A percentile compares a stretch with the other conserved stretches of the same genome.
phyloP scores from a whole-genome alignment of 139 green algal species.

The Chlorella ohadii region DNA sequence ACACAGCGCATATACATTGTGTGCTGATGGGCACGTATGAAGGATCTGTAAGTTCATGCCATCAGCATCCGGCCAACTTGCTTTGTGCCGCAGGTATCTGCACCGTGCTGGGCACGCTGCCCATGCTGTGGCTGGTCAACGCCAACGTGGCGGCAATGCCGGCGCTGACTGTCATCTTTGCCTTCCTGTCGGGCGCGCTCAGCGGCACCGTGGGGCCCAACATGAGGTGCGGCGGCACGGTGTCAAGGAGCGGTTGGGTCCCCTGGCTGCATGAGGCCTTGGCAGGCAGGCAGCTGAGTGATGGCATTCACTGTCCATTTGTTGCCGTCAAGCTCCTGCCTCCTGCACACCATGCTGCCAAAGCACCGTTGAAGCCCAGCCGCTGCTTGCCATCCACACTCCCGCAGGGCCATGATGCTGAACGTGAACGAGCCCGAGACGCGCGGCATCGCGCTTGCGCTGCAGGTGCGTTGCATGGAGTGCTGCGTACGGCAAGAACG shows the following conservation, averaged over 20 bases:
- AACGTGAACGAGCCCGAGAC: slow-evolving; percentile 88
- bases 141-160: slow-evolving; percentile 34
- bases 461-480: too few species aligned
- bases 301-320: too few species aligned
- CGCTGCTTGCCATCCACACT: too few species aligned
- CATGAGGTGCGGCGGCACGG: slow-evolving; percentile 48
- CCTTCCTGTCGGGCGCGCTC: slow-evolving; percentile 30
- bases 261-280: too few species aligned
- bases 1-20: too few species aligned
- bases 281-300: too few species aligned
- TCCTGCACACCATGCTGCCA: not conserved
- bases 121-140: slow-evolving; percentile 78
- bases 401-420: slow-evolving; percentile 71
- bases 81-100: slow-evolving; percentile 33
- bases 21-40: too few species aligned
- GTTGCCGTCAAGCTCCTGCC: not conserved
- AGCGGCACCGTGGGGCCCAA: slow-evolving; percentile 57
- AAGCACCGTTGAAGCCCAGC: too few species aligned
- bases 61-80: too few species aligned
- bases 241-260: too few species aligned
- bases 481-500: too few species aligned
- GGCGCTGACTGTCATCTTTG: slow-evolving; percentile 47
- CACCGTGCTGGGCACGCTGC: slow-evolving; percentile 59
- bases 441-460: slow-evolving; percentile 76
- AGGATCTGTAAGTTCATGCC: too few species aligned